phyloP scores from a whole-genome alignment of 2,329 filamentous ascomycete genomes.

The Colletotrichum nymphaeae region DNA sequence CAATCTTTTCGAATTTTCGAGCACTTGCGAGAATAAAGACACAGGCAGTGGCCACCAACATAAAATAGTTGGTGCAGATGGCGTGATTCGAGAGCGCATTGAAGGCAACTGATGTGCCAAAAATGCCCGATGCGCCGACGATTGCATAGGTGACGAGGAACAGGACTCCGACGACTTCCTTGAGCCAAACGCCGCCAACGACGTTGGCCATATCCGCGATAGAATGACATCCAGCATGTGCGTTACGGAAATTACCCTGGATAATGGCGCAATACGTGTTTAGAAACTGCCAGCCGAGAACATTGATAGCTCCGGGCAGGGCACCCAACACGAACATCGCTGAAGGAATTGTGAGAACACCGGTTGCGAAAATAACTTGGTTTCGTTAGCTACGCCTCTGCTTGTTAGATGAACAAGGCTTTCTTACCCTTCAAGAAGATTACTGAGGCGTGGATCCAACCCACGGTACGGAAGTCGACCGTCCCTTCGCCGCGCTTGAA shows the following conservation, averaged over 20 bases:
- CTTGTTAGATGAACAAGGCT: background rate
- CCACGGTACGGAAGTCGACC: constrained; percentile 60
- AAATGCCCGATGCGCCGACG: constrained; percentile 66
- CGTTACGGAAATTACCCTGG: constrained; percentile 52
- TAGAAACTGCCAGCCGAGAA: constrained; percentile 53
- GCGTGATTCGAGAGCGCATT: constrained; percentile 70
- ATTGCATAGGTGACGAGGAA: constrained; percentile 70
- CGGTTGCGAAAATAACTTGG: constrained; percentile 55
- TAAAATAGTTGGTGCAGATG: constrained; percentile 69
- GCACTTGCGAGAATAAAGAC: constrained; percentile 63
- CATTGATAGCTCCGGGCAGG: constrained; percentile 54
- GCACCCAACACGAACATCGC: constrained; percentile 56
- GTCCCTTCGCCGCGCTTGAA: constrained; percentile 56
- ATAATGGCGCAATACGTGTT: constrained; percentile 54
- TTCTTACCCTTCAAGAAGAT: constrained; percentile 57
- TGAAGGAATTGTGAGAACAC: constrained; percentile 54
- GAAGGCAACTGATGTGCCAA: constrained; percentile 68
- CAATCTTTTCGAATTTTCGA: constrained; percentile 70
- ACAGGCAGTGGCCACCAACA: constrained; percentile 61
- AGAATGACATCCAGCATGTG: constrained; percentile 51
- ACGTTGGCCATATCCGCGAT: constrained; percentile 67
- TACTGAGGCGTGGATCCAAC: constrained; percentile 59
- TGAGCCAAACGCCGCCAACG: constrained; percentile 62
- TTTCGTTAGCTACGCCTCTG: background rate
- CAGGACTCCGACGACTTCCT: constrained; percentile 64